phyloP scores from a whole-genome alignment of 1,139 yeast species.

The Chernovozyma aurita region DNA sequence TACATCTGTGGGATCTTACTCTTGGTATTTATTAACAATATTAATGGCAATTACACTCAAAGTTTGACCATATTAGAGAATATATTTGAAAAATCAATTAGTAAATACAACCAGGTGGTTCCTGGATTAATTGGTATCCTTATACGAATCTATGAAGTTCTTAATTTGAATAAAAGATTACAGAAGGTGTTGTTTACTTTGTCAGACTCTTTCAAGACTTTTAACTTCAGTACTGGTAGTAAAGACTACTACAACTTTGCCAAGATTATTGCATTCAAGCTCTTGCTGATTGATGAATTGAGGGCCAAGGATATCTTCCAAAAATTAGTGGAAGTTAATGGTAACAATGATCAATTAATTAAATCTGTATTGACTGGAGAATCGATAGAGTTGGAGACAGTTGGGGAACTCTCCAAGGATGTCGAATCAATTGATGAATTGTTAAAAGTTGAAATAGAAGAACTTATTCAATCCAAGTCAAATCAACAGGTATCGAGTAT shows the following conservation, averaged over 20 bases:
- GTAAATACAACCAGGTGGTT: slow-evolving; percentile 5
- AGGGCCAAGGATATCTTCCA: slow-evolving; percentile 29
- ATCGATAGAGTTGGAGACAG: slow-evolving; percentile 10
- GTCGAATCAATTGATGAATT: slow-evolving; percentile 20
- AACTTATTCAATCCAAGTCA: slow-evolving; percentile 20
- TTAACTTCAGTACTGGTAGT: slow-evolving; percentile 6
- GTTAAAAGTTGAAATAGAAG: slow-evolving; percentile 23
- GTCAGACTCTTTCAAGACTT: neutral
- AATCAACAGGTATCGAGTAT: neutral
- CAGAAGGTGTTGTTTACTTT: slow-evolving; percentile 21
- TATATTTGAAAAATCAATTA: slow-evolving; percentile 11
- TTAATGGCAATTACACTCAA: slow-evolving; percentile 38
- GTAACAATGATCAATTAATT: slow-evolving; percentile 28
- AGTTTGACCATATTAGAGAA: slow-evolving; percentile 42
- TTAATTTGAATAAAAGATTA: slow-evolving; percentile 22
- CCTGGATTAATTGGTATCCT: slow-evolving; percentile 47
- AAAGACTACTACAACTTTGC: slow-evolving; percentile 33
- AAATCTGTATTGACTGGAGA: slow-evolving; percentile 21
- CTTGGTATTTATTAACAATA: slow-evolving; percentile 43
- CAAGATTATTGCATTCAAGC: slow-evolving; percentile 46
- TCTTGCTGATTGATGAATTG: slow-evolving; percentile 26
- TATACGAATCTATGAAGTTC: slow-evolving; percentile 42
- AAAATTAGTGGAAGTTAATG: slow-evolving; percentile 21
- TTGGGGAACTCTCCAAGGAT: slow-evolving; percentile 5
- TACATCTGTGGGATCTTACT: slow-evolving; percentile 34